Conservation (phyloP, 306 rosid genomes). For the Prinsepia uniflora region DNA sequence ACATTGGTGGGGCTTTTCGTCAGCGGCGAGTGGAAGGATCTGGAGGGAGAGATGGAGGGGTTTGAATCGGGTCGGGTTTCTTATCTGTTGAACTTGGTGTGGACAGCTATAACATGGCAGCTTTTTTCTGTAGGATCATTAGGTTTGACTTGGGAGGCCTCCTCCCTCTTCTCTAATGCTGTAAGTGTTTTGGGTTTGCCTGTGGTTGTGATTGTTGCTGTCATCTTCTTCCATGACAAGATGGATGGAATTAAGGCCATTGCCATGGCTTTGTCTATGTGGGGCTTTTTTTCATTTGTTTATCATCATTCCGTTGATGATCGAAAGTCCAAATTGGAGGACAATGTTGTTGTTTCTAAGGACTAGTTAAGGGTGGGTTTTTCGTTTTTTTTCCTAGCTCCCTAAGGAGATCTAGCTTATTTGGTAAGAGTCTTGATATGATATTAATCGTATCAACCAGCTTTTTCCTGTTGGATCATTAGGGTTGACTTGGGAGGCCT, state of each 20-base stretch:
- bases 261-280: conserved; percentile 42
- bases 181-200: conserved; percentile 44
- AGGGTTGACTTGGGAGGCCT: conserved; percentile 45
- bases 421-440: too few relatives aligned
- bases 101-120: conserved; percentile 38
- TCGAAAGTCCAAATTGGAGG: background rate
- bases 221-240: conserved; percentile 39
- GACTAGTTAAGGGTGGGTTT: too few relatives aligned
- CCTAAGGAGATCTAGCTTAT: too few relatives aligned
- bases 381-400: too few relatives aligned
- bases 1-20: conserved; percentile 42
- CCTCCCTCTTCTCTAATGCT: conserved; percentile 45
- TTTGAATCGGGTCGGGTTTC: conserved; percentile 38
- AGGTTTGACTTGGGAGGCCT: conserved; percentile 46
- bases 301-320: conserved; percentile 47
- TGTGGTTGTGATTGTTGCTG: conserved; percentile 35
- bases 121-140: conserved; percentile 26
- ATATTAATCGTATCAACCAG: background rate
- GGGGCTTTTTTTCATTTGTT: conserved; percentile 46
- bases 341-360: too few relatives aligned
- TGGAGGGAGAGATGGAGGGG: conserved; percentile 36
- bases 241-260: conserved; percentile 41
- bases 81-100: conserved; percentile 30
- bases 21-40: conserved; percentile 40
- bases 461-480: conserved; percentile 25